These are phyloP conservation scores for Phoma sp. DNA, from an alignment of 2,329 filamentous ascomycete genomes.

Conservation along the genomic window DNA sequence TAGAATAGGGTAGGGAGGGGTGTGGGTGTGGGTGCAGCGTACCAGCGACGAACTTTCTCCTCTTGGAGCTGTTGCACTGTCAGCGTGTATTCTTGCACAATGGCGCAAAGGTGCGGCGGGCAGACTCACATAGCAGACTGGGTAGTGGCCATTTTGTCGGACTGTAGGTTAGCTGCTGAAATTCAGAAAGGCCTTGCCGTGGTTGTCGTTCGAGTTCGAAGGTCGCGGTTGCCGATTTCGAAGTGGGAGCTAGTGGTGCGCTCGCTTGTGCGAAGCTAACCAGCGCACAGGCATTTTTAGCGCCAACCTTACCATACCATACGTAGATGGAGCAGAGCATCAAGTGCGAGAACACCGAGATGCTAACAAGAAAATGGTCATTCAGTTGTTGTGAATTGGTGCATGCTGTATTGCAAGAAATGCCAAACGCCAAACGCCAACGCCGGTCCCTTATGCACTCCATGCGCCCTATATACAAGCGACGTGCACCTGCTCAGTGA, in stretches of 20 bases:
- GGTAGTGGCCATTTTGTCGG: slow-evolving; percentile 50
- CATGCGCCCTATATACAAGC: not conserved
- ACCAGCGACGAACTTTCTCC: slow-evolving; percentile 71
- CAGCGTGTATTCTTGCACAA: slow-evolving; percentile 25
- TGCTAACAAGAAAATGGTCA: not conserved
- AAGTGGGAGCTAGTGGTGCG: slow-evolving; percentile 10
- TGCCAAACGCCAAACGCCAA: slow-evolving; percentile 5
- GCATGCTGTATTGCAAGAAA: not conserved
- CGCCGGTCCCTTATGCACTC: not conserved
- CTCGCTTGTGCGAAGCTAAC: slow-evolving; percentile 2
- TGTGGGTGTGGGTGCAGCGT: slow-evolving; percentile 40
- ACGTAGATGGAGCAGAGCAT: not conserved
- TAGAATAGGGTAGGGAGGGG: slow-evolving; percentile 9
- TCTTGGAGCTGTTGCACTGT: slow-evolving; percentile 72
- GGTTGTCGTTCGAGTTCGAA: slow-evolving; percentile 19
- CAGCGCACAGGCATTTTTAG: not conserved
- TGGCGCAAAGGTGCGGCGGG: not conserved
- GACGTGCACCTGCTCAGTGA: slow-evolving; percentile 20
- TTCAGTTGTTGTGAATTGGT: not conserved
- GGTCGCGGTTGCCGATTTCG: slow-evolving; percentile 14
- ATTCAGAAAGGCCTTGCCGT: slow-evolving; percentile 39
- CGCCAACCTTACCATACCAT: not conserved
- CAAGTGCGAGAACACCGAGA: not conserved
- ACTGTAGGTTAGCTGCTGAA: slow-evolving; percentile 44
- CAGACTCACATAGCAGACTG: slow-evolving; percentile 50